Conservation (phyloP, 306 rosid species). For the Canavalia gladiata region DNA sequence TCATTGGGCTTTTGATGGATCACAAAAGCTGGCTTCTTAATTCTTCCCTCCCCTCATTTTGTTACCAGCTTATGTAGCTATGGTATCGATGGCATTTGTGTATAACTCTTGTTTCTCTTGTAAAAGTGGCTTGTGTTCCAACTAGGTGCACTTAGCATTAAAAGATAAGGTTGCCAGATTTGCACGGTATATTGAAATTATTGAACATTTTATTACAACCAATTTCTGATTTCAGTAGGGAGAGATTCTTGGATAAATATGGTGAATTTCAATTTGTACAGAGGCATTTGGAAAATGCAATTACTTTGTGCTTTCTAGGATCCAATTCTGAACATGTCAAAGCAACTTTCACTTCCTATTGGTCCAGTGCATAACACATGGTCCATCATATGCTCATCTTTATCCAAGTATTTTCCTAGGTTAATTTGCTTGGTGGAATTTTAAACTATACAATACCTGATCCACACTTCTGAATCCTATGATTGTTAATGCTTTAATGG, state of each 20-base stretch:
- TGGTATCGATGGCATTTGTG: conserved; percentile 14
- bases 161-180: neutral
- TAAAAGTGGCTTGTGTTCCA: conserved; percentile 18
- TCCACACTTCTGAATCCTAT: conserved; percentile 20
- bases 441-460: conserved; percentile 15
- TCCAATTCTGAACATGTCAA: neutral
- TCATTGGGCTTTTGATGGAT: conserved; percentile 32
- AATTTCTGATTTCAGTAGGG: neutral
- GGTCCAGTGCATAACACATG: conserved; percentile 5
- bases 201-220: conserved; percentile 15
- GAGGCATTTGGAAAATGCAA: conserved; percentile 9
- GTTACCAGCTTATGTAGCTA: neutral
- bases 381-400: conserved; percentile 12
- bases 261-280: conserved; percentile 9
- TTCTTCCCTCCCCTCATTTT: neutral
- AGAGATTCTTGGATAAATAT: conserved; percentile 21
- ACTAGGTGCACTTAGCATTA: neutral
- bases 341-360: conserved; percentile 8
- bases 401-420: neutral
- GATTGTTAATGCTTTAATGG: conserved; percentile 27
- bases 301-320: conserved; percentile 23
- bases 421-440: conserved; percentile 38
- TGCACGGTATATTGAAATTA: conserved; percentile 27
- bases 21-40: neutral
- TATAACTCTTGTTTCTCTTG: conserved; percentile 16